Percentiles rank a stretch among this genome's conserved stretches.
phyloP scores from a whole-genome alignment of 2,329 filamentous ascomycete genomes.

The Gnomoniopsis smithogilvyi region DNA sequence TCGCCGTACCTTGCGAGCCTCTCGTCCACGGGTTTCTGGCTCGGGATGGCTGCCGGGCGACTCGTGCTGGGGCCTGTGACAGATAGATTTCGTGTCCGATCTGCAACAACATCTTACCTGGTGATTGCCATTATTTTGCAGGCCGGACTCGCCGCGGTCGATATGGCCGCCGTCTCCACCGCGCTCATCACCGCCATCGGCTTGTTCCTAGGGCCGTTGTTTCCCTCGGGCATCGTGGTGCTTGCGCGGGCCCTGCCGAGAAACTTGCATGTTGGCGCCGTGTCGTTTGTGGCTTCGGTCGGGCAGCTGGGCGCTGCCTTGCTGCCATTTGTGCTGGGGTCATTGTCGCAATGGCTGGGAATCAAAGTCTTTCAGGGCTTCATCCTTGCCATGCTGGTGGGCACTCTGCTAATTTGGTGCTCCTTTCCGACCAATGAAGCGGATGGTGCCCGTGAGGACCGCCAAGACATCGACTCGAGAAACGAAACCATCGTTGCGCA shows the following conservation, averaged over 20 bases:
- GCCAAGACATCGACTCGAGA: neutral
- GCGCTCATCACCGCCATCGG: constrained; percentile 31
- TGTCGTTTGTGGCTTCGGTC: constrained; percentile 40
- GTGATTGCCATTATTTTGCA: constrained; percentile 20
- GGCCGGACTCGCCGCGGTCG: constrained; percentile 19
- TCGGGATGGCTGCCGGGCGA: constrained; percentile 40
- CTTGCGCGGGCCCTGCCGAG: constrained; percentile 33
- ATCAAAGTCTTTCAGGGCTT: constrained; percentile 34
- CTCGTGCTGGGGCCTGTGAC: constrained; percentile 30
- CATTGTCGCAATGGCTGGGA: constrained; percentile 33
- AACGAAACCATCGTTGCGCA: neutral
- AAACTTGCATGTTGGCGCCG: constrained; percentile 38
- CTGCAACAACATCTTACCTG: constrained; percentile 26
- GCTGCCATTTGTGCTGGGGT: constrained; percentile 40
- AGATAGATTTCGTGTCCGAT: constrained; percentile 27
- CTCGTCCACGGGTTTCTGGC: constrained; percentile 41
- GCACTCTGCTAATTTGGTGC: constrained; percentile 19
- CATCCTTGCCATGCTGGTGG: constrained; percentile 22
- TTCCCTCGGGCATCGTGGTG: constrained; percentile 37
- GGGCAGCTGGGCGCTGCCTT: constrained; percentile 41
- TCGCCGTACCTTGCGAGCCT: constrained; percentile 34
- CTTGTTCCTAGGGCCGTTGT: constrained; percentile 38
- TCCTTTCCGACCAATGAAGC: constrained; percentile 4
- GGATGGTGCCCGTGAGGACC: neutral
- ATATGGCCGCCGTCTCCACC: constrained; percentile 24